phyloP scores from a whole-genome alignment of 441 rosid species.

The Arabidopsis hybrid region DNA sequence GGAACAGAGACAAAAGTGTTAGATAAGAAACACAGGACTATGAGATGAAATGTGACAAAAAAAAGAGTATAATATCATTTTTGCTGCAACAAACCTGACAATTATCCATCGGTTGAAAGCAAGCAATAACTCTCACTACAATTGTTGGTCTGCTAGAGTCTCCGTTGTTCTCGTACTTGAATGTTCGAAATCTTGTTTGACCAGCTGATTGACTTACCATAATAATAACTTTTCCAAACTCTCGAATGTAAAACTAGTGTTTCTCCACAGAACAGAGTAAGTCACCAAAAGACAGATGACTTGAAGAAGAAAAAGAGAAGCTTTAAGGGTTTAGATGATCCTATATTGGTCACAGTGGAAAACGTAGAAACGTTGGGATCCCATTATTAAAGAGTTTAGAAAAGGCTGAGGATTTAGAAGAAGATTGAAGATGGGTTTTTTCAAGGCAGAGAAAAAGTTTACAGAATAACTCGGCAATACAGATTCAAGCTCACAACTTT shows the following conservation, averaged over 20 bases:
- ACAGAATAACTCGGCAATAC: conserved; percentile 83
- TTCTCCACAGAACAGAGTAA: conserved; percentile 39
- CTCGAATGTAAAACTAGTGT: conserved; percentile 8
- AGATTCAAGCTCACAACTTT: conserved; percentile 63
- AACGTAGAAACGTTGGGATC: conserved; percentile 43
- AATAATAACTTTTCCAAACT: conserved; percentile 66
- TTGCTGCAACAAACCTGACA: conserved; percentile 73
- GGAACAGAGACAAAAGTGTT: conserved; percentile 27
- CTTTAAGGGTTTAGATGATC: conserved; percentile 33
- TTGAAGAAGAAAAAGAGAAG: background rate
- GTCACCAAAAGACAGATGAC: conserved; percentile 32
- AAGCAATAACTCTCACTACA: conserved; percentile 91
- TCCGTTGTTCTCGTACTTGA: conserved; percentile 89
- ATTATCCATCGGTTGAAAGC: conserved; percentile 95
- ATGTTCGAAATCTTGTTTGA: conserved; percentile 93
- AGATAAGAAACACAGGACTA: background rate
- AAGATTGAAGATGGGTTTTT: conserved; percentile 2
- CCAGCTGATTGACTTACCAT: conserved; percentile 96
- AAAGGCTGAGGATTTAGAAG: conserved; percentile 1
- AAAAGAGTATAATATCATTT: background rate
- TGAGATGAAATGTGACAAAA: conserved; percentile 3
- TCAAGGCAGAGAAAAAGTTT: conserved; percentile 33
- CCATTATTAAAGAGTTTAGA: conserved; percentile 27
- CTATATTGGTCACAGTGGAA: conserved; percentile 42
- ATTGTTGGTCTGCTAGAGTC: conserved; percentile 76